Base-by-base conservation (phyloP, 768 basidiomycete species). In the Daedaleopsis nitida region DNA sequence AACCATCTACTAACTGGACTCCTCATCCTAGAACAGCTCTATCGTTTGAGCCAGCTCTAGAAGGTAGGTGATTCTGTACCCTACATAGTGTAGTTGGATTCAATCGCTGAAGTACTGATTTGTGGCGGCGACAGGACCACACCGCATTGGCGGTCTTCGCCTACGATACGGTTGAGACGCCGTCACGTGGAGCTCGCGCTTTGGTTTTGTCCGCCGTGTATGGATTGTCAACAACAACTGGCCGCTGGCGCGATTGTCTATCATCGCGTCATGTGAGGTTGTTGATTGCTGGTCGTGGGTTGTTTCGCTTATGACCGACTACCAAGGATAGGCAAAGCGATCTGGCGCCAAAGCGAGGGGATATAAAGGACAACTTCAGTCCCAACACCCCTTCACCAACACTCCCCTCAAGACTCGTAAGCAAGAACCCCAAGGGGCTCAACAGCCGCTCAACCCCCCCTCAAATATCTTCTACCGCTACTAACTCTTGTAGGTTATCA, bases 161-260 rank as follows among this genome's bases (percentile, higher is more conserved):
- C 39, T 42, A 12, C 17, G 11, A 42, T 38, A 14, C 8, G 37
- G 14, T 14, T n/a, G n/a, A 42, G 51, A 35, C 58, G 43, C 43
- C 52, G 19, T 60, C 59, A 60, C 59, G 59, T 60, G 59, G 3
- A 9, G 27, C 7, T 10, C 38, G 34, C 47, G 11, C 24, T 21
- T 50, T 42, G 23, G 59, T 55, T 55, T 60, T 60, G 59, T 60
- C 59, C 53, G 59, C 53, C 53, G 24, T 55, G 48, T 55, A 55
- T 49, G 54, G 53, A 38, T 55, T 48, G 59, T 32, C 27, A 32
- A 32, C 27, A 32, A 32, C 27, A 7, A 32, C 27, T 32, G 7
- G 27, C 27, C 27, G n/a, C n/a, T n/a, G n/a, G n/a, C n/a, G 27
- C 27, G 27, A 32, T 32, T 45, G 44, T n/a, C n/a, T 45, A 17